Evolutionary conservation across 805 yeast genomes (phyloP).

Genomic region (Pachysolen tannophilus): DNA sequence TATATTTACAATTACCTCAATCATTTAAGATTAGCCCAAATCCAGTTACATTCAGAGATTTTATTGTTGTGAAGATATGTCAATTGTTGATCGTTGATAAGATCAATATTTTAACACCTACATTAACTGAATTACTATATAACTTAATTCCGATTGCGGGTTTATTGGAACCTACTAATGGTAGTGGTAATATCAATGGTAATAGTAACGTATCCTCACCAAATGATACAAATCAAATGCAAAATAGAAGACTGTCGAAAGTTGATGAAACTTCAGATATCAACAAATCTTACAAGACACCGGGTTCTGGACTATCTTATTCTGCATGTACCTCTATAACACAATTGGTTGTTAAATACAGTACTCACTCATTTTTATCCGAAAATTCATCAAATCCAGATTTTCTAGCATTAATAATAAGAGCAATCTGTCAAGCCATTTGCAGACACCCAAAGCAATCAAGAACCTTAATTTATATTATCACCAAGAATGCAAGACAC

Average conservation of each 20-base stretch:
- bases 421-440: slow-evolving; percentile 46
- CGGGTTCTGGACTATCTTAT: slow-evolving; percentile 38
- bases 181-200: slow-evolving; percentile 9
- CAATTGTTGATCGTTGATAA: slow-evolving; percentile 29
- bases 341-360: slow-evolving; percentile 32
- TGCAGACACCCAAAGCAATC: slow-evolving; percentile 44
- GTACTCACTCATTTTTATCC: slow-evolving; percentile 26
- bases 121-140: slow-evolving; percentile 51
- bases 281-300: slow-evolving; percentile 13
- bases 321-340: slow-evolving; percentile 38
- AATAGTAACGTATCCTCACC: slow-evolving; percentile 12
- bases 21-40: slow-evolving; percentile 31
- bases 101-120: slow-evolving; percentile 30
- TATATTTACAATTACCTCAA: slow-evolving; percentile 44
- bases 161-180: slow-evolving; percentile 4
- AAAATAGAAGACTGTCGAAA: slow-evolving; percentile 10
- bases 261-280: slow-evolving; percentile 4
- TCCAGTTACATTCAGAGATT: slow-evolving; percentile 56
- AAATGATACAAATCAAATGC: slow-evolving; percentile 4
- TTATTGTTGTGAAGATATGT: slow-evolving; percentile 45
- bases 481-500: slow-evolving; percentile 27
- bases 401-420: slow-evolving; percentile 47
- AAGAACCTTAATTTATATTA: slow-evolving; percentile 42
- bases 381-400: slow-evolving; percentile 42
- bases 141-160: slow-evolving; percentile 43